Base-by-base conservation (phyloP, 129 eudicot species). In the Lactuca sativa region DNA sequence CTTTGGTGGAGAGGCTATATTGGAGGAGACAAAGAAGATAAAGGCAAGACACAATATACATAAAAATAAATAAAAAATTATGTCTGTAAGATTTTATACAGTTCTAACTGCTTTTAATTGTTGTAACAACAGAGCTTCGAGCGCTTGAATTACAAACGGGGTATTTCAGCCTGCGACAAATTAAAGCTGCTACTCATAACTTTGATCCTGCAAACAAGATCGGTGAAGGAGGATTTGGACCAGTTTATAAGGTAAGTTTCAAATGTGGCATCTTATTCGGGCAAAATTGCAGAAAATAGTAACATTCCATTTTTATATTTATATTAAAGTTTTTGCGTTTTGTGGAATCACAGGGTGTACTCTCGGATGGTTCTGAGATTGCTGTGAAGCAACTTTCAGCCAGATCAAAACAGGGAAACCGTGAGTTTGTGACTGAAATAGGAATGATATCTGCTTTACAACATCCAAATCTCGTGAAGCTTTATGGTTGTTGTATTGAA, bases 161-260 rank as follows among this genome's bases (percentile, higher is more conserved):
- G 3, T 47, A 87, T 67, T 90, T 85, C 61, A 76, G 76, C 51
- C 68, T 91, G 51, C 80, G 85, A 77, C 92, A 91, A 75, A 85
- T 91, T 59, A 91, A 83, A 82, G 51, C 82, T 21, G 96, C 96
- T 47, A 91, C 97, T 36, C 73, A 72, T 69, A 86, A 91, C 87
- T 91, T 91, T 59, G 85, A 84, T 56, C 66, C 71, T 62, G 80
- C 82, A 64, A 88, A 88, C 52, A 91, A 88, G 83, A 88, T 91
- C 18, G 96, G 97, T 37, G 97, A 91, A 84, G 97, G 96, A 61
- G 97, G 97, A 21, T 91, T 91, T 69, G 97, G 97, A n/a, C 96
- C 97, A 0, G 97, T 91, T 33, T 91, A 83, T 77, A 91, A 91
- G 95, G 97, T 88, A 64, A 18, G 37, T 57, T 43, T 47, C 15